phyloP scores from a whole-genome alignment of 805 yeast species.

The Lipomyces orientalis region DNA sequence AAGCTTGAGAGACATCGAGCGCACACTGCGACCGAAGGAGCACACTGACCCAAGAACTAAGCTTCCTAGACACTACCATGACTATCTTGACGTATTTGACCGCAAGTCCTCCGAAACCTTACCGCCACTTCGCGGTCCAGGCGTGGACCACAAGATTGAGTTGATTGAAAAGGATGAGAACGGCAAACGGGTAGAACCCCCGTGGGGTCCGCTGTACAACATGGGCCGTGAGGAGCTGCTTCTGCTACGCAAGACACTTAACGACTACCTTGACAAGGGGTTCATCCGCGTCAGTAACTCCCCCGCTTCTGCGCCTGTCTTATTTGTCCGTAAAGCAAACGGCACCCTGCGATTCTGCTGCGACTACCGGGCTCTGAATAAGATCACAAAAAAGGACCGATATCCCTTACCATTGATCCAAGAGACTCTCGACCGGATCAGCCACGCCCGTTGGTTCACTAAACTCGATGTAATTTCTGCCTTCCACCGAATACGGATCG shows the following conservation, averaged over 20 bases:
- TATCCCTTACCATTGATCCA: constrained; percentile 5
- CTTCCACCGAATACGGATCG: constrained; percentile 8
- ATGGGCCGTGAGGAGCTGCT: no score
- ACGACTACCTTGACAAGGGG: no score
- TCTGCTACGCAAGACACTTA: no score
- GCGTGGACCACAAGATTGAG: not conserved
- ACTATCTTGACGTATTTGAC: not conserved
- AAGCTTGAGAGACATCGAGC: not conserved
- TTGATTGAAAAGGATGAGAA: not conserved
- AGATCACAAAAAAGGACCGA: not conserved
- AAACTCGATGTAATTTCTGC: constrained; percentile 4
- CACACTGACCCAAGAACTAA: not conserved
- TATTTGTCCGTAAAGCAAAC: no score
- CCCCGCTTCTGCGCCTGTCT: no score
- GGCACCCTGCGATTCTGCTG: constrained; percentile 5
- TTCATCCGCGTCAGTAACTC: no score
- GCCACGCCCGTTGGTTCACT: not conserved
- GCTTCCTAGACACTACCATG: not conserved
- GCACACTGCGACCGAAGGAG: not conserved
- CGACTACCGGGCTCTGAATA: constrained; percentile 15
- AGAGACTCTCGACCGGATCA: not conserved
- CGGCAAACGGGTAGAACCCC: not conserved
- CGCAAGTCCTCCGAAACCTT: not conserved
- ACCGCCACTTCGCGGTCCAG: not conserved
- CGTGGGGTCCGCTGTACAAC: no score